phyloP scores from a whole-genome alignment of 345 rosid species.

The Hibiscus trionum region DNA sequence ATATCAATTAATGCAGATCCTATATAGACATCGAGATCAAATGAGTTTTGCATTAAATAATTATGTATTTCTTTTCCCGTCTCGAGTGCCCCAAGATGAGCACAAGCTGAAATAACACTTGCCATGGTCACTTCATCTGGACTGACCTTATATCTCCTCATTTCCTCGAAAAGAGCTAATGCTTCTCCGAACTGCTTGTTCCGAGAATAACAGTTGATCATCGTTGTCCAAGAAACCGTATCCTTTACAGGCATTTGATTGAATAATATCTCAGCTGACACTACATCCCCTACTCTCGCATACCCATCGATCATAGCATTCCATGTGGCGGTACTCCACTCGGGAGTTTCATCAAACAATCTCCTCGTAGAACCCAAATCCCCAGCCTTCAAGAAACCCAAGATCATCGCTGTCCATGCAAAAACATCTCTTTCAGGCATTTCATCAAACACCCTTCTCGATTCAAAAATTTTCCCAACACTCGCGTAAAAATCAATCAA shows the following conservation, averaged over 20 bases:
- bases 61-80: constrained; percentile 58
- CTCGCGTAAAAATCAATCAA: constrained; percentile 53
- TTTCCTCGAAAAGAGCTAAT: constrained; percentile 41
- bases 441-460: constrained; percentile 61
- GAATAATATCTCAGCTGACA: constrained; percentile 45
- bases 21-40: constrained; percentile 60
- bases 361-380: constrained; percentile 39
- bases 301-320: constrained; percentile 74
- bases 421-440: constrained; percentile 57
- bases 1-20: constrained; percentile 80
- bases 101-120: constrained; percentile 72
- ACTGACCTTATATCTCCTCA: constrained; percentile 35
- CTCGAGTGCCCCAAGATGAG: constrained; percentile 69
- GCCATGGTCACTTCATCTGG: constrained; percentile 72
- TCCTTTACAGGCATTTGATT: constrained; percentile 55
- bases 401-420: constrained; percentile 55
- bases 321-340: constrained; percentile 51
- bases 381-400: constrained; percentile 28
- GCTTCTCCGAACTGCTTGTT: constrained; percentile 58
- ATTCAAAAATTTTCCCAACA: constrained; percentile 28
- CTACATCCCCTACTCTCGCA: constrained; percentile 38
- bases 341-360: constrained; percentile 49
- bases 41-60: constrained; percentile 38
- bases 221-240: constrained; percentile 67
- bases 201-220: constrained; percentile 63